A percentile compares a stretch with the other conserved stretches of the same genome.
These are phyloP conservation scores for Solanum neorickii DNA, from an alignment of 257 asterid species.

Conservation along the genomic window DNA sequence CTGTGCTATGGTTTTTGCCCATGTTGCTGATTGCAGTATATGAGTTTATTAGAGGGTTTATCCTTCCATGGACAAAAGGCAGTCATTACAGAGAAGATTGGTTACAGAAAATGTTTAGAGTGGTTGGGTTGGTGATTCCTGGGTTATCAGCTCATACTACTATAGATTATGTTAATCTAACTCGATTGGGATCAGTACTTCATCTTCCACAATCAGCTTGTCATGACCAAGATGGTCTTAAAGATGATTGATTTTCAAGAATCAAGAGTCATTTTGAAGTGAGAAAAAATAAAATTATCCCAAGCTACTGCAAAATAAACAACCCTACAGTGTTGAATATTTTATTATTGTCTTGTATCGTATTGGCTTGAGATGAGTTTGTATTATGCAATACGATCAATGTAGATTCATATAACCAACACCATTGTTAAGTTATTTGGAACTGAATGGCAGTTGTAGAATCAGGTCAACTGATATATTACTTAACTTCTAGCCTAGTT, in stretches of 20 bases:
- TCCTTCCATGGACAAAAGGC: conserved; percentile 36
- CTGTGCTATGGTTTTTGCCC: conserved; percentile 28
- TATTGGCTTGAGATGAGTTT: neutral
- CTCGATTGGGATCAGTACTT: conserved; percentile 31
- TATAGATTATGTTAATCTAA: conserved; percentile 46
- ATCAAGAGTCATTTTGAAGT: neutral
- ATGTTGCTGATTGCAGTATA: conserved; percentile 30
- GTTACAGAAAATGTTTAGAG: conserved; percentile 26
- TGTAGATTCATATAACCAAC: neutral
- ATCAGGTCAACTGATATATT: neutral
- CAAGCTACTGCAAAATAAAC: neutral
- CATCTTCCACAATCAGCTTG: neutral
- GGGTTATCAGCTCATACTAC: conserved; percentile 46
- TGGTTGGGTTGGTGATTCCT: conserved; percentile 30
- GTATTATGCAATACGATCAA: neutral
- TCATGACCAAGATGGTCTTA: neutral
- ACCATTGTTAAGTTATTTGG: neutral
- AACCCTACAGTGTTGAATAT: neutral
- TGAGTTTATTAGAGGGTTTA: conserved; percentile 46
- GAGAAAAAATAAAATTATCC: neutral
- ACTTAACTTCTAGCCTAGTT: neutral
- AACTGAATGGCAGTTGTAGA: neutral
- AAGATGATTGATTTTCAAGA: neutral
- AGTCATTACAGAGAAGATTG: conserved; percentile 39
- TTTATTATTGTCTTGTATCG: neutral